These are phyloP conservation scores for Hypoxylon cercidicola DNA, from an alignment of 495 filamentous ascomycete genomes.

Conservation along the genomic window DNA sequence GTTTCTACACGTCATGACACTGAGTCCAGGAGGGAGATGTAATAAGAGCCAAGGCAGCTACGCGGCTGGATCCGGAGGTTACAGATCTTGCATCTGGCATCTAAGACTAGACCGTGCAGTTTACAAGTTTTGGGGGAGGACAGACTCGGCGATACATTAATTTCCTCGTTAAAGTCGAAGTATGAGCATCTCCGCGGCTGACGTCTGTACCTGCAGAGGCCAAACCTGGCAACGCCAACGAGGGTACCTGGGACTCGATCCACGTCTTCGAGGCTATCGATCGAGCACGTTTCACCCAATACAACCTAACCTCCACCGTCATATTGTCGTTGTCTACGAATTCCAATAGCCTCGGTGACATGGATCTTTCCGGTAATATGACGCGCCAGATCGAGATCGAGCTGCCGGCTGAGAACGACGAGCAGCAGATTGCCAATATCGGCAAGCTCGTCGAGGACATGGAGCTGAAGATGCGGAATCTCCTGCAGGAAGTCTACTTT, in stretches of 20 bases:
- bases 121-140: slow-evolving; percentile 41
- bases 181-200: slow-evolving; percentile 27
- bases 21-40: slow-evolving; percentile 5
- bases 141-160: slow-evolving; percentile 36
- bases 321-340: slow-evolving; percentile 85
- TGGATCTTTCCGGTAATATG: slow-evolving; percentile 98
- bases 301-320: slow-evolving; percentile 97
- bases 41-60: slow-evolving; percentile 10
- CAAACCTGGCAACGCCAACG: slow-evolving; percentile 72
- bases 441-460: slow-evolving; percentile 97
- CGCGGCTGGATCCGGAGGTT: slow-evolving; percentile 22
- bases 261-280: slow-evolving; percentile 98
- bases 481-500: slow-evolving; percentile 99
- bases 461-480: slow-evolving; percentile 99
- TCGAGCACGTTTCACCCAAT: slow-evolving; percentile 88
- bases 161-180: slow-evolving; percentile 9
- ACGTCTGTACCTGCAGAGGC: slow-evolving; percentile 46
- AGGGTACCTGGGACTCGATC: slow-evolving; percentile 96
- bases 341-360: slow-evolving; percentile 78
- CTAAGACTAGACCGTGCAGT: slow-evolving; percentile 19
- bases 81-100: slow-evolving; percentile 38
- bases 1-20: too few species aligned
- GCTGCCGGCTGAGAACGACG: slow-evolving; percentile 87
- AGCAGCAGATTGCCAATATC: slow-evolving; percentile 94
- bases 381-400: slow-evolving; percentile 94